phyloP scores from a whole-genome alignment of 306 rosid genomes.

The Clitoria ternatea region DNA sequence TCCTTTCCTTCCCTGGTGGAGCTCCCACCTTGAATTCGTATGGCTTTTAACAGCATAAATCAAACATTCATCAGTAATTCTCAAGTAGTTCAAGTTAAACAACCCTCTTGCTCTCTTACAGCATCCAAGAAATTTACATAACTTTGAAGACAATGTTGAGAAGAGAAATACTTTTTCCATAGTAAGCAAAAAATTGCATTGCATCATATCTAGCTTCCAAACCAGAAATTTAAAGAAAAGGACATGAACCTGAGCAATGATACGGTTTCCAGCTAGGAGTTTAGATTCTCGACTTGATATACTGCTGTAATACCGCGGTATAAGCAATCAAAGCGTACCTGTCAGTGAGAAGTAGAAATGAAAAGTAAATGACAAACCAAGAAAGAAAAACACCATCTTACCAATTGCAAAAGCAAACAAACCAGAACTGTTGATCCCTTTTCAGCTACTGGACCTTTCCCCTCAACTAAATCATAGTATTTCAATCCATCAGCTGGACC shows the following conservation, averaged over 20 bases:
- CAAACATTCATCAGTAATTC: slow-evolving; percentile 15
- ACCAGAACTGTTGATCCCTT: slow-evolving; percentile 83
- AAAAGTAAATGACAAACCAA: slow-evolving; percentile 4
- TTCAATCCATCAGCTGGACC: slow-evolving; percentile 74
- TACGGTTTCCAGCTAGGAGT: slow-evolving; percentile 86
- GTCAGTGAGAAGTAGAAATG: not conserved
- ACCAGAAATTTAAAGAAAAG: too few relatives aligned
- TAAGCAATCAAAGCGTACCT: slow-evolving; percentile 93
- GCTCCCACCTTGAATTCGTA: slow-evolving; percentile 88
- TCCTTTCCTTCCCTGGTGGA: slow-evolving; percentile 90
- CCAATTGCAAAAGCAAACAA: not conserved
- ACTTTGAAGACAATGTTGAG: not conserved
- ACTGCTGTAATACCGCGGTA: slow-evolving; percentile 81
- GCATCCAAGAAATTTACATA: not conserved
- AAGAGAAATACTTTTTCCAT: not conserved
- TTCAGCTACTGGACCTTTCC: slow-evolving; percentile 71
- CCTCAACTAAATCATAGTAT: slow-evolving; percentile 82
- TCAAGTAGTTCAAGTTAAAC: not conserved
- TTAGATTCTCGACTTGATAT: slow-evolving; percentile 91
- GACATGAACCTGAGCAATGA: slow-evolving; percentile 80
- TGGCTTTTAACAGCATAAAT: slow-evolving; percentile 52
- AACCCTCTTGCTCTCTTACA: not conserved
- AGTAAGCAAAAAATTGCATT: too few relatives aligned
- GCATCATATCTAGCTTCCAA: too few relatives aligned
- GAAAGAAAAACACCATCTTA: not conserved